phyloP scores from a whole-genome alignment of 257 asterid genomes.

The Euphrasia confusa region DNA sequence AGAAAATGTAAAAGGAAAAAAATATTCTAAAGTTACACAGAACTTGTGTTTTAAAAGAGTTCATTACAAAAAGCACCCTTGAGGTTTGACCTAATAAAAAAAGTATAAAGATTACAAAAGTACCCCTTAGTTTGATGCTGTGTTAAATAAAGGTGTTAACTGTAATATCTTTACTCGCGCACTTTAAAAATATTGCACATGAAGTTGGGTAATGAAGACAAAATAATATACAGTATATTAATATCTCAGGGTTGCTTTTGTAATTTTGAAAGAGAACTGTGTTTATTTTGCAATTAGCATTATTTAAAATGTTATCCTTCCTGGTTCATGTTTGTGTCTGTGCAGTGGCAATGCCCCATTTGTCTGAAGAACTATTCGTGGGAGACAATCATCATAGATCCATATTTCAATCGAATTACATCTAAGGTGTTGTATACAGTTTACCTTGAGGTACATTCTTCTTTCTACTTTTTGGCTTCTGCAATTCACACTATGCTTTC shows the following conservation, averaged over 20 bases:
- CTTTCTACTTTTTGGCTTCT: slow-evolving; percentile 3
- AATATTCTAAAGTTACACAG: background rate
- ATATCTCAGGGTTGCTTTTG: no score
- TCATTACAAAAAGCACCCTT: no score
- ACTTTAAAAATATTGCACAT: no score
- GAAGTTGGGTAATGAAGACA: no score
- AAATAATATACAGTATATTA: no score
- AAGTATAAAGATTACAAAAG: no score
- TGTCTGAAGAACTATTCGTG: slow-evolving; percentile 87
- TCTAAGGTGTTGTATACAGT: slow-evolving; percentile 53
- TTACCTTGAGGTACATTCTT: background rate
- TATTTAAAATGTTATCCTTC: slow-evolving; percentile 18
- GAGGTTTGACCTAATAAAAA: no score
- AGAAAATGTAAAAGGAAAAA: slow-evolving; percentile 12
- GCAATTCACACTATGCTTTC: slow-evolving; percentile 15
- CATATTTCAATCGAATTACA: slow-evolving; percentile 79
- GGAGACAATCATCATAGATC: slow-evolving; percentile 85
- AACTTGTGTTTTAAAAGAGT: no score
- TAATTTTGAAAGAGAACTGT: no score
- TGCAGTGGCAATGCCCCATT: slow-evolving; percentile 99
- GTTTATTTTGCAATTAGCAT: background rate
- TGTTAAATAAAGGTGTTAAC: no score
- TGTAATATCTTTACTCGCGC: no score
- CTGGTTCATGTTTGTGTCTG: slow-evolving; percentile 18
- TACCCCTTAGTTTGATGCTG: no score